Conservation (phyloP, 2,329 filamentous ascomycete species). For the Plectosphaerella plurivora region DNA sequence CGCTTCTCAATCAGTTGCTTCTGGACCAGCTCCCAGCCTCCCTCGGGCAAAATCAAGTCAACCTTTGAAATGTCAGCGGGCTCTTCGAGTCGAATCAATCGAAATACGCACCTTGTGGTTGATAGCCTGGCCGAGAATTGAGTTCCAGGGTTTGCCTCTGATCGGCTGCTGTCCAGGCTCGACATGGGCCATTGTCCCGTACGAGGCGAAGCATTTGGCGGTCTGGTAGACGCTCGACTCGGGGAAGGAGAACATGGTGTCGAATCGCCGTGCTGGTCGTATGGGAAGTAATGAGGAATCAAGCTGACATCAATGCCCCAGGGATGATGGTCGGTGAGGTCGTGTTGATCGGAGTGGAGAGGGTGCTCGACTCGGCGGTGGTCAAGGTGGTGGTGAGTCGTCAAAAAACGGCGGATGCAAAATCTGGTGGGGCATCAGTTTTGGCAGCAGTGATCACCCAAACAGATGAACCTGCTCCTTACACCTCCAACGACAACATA, state of each 20-base stretch:
- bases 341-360: no score
- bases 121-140: conserved; percentile 61
- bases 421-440: no score
- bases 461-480: no score
- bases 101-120: conserved; percentile 55
- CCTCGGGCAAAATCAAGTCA: conserved; percentile 69
- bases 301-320: no score
- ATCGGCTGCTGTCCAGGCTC: conserved; percentile 65
- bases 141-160: conserved; percentile 73
- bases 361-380: no score
- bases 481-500: no score
- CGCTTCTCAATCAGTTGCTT: conserved; percentile 40
- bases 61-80: conserved; percentile 33
- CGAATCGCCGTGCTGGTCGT: no score
- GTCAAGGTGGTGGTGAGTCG: no score
- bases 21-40: conserved; percentile 50
- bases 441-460: no score
- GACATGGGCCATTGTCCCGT: conserved; percentile 64
- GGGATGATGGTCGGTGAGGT: no score
- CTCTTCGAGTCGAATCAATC: background rate
- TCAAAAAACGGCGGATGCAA: no score
- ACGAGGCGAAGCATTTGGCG: conserved; percentile 70
- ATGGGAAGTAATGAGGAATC: background rate
- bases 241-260: conserved; percentile 41
- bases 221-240: conserved; percentile 44